A percentile compares a stretch with the other conserved stretches of the same genome.
Evolutionary conservation across 2,329 filamentous ascomycete genomes (phyloP).

Genomic region (Colletotrichum tanaceti): DNA sequence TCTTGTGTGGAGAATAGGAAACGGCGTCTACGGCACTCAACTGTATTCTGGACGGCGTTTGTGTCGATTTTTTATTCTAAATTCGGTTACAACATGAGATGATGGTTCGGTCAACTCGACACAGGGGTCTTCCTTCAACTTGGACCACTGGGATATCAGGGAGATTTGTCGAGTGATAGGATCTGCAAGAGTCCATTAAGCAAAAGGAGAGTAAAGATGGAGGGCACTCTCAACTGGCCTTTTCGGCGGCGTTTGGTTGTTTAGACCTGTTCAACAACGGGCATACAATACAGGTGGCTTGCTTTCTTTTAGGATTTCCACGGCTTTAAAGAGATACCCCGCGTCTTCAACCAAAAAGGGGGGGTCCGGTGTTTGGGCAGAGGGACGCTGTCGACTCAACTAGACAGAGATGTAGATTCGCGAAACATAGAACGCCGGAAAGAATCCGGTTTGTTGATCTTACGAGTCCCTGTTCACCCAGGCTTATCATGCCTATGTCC

Average conservation of each 20-base stretch:
- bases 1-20: neutral
- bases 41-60: constrained; percentile 35
- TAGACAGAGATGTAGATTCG: constrained; percentile 42
- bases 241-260: constrained; percentile 38
- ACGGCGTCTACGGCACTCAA: constrained; percentile 36
- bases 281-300: constrained; percentile 10
- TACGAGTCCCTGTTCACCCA: neutral
- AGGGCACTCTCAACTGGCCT: constrained; percentile 39
- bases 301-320: constrained; percentile 33
- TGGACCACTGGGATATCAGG: constrained; percentile 2
- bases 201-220: neutral
- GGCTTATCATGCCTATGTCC: constrained; percentile 17
- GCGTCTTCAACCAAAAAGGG: constrained; percentile 49
- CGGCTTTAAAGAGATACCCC: constrained; percentile 50
- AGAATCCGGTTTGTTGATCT: neutral
- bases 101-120: constrained; percentile 7
- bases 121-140: constrained; percentile 29
- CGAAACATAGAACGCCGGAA: neutral
- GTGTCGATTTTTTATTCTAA: neutral
- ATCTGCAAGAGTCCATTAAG: neutral
- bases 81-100: constrained; percentile 16
- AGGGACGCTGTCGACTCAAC: constrained; percentile 45
- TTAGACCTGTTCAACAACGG: constrained; percentile 37
- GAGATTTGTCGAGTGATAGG: neutral
- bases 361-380: constrained; percentile 29